Percentiles rank a stretch among this genome's conserved stretches.
Conservation (phyloP, 139 green algal genomes). For the Astrephomene gubernaculifera region DNA sequence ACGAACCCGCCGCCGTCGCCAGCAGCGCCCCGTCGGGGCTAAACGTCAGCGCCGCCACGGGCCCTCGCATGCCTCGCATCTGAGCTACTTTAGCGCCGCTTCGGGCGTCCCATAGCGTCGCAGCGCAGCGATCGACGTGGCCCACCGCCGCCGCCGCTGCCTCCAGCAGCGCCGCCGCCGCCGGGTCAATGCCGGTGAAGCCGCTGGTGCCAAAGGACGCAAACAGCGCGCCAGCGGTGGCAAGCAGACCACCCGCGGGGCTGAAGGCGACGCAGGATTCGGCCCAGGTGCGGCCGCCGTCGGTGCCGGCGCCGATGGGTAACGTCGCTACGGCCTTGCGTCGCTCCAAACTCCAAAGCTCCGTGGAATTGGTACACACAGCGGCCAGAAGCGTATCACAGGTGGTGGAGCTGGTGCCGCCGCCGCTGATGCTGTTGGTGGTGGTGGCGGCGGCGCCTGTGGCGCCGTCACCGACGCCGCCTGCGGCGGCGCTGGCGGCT, state of each 20-base stretch:
- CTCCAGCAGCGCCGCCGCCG: background rate
- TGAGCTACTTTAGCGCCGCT: background rate
- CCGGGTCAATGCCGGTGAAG: background rate
- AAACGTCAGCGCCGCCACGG: conserved; percentile 10
- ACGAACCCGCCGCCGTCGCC: background rate
- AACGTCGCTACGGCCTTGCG: background rate
- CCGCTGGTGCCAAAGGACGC: background rate
- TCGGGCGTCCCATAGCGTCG: conserved; percentile 37
- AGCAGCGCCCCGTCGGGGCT: conserved; percentile 16
- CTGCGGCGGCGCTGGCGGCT: background rate
- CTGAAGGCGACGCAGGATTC: conserved; percentile 27
- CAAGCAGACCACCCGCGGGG: conserved; percentile 33
- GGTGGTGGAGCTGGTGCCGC: background rate
- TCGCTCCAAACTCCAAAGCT: conserved; percentile 15
- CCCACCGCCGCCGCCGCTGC: background rate
- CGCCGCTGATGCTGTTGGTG: no score
- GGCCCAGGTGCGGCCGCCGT: conserved; percentile 13
- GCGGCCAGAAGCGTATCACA: background rate
- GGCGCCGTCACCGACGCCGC: background rate
- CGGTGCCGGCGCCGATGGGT: background rate
- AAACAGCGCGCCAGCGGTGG: conserved; percentile 17
- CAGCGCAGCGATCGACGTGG: background rate
- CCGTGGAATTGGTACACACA: background rate
- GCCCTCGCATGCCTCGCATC: background rate
- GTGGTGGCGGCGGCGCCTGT: background rate